Evolutionary conservation across 2,329 filamentous ascomycete genomes (phyloP).

Genomic region (Fusarium nurragi): DNA sequence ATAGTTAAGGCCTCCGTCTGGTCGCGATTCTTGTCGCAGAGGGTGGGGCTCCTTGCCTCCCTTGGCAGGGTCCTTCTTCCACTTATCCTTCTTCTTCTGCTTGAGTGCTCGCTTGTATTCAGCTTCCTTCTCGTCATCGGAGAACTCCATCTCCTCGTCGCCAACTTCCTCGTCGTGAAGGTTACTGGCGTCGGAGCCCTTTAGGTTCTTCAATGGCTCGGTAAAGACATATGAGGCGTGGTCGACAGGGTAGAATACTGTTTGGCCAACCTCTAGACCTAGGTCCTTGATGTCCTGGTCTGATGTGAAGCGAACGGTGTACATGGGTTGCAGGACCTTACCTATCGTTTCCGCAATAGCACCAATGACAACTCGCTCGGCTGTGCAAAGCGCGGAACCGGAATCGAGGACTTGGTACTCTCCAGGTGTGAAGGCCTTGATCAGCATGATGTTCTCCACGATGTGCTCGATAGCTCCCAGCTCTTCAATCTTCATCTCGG

Average conservation of each 20-base stretch:
- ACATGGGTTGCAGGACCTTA: slow-evolving; percentile 84
- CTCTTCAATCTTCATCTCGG: slow-evolving; percentile 78
- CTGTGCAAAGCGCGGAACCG: slow-evolving; percentile 83
- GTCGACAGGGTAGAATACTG: slow-evolving; percentile 80
- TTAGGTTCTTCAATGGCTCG: slow-evolving; percentile 77
- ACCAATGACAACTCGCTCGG: slow-evolving; percentile 79
- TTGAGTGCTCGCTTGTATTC: slow-evolving; percentile 78
- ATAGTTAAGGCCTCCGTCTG: slow-evolving; percentile 67
- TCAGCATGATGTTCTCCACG: slow-evolving; percentile 80
- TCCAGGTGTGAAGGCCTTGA: slow-evolving; percentile 81
- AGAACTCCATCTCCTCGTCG: slow-evolving; percentile 92
- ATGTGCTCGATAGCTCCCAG: slow-evolving; percentile 80
- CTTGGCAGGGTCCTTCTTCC: slow-evolving; percentile 55
- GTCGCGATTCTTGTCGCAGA: slow-evolving; percentile 52
- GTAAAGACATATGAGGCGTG: slow-evolving; percentile 90
- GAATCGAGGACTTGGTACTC: slow-evolving; percentile 86
- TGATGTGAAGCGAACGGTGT: slow-evolving; percentile 80
- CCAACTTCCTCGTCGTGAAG: slow-evolving; percentile 90
- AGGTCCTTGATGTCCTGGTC: slow-evolving; percentile 73
- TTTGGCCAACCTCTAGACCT: slow-evolving; percentile 73
- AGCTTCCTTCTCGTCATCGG: slow-evolving; percentile 93
- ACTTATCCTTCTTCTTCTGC: slow-evolving; percentile 67
- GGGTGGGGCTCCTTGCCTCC: slow-evolving; percentile 52
- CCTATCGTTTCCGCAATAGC: slow-evolving; percentile 87
- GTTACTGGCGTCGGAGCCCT: slow-evolving; percentile 94